Conservation (phyloP, 225 moss, liverwort and hornwort species). For the Polytrichum commune region DNA sequence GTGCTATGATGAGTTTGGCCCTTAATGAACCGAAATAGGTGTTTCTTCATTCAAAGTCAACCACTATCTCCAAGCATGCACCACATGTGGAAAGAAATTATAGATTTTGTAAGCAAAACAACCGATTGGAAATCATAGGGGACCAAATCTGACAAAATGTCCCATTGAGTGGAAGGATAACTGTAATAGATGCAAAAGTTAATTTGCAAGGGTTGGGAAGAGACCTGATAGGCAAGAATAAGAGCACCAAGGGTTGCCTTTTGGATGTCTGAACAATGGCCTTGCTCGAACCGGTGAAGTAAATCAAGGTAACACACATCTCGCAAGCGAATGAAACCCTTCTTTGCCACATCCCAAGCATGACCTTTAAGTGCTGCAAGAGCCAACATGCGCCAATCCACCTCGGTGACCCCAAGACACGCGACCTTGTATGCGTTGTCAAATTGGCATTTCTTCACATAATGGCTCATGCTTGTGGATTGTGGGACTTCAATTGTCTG, state of each 20-base stretch:
- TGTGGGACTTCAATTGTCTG: constrained; percentile 93
- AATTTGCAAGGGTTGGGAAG: neutral
- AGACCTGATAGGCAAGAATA: constrained; percentile 86
- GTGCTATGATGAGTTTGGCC: too few species aligned
- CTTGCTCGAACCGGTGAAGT: constrained; percentile 69
- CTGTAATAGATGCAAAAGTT: too few species aligned
- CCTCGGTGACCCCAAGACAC: constrained; percentile 93
- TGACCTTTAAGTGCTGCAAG: constrained; percentile 63
- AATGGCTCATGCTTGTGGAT: constrained; percentile 87
- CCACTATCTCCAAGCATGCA: too few species aligned
- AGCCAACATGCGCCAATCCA: constrained; percentile 86
- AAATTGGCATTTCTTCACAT: constrained; percentile 62
- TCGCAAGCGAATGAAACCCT: constrained; percentile 70
- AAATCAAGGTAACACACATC: constrained; percentile 83
- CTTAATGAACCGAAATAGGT: too few species aligned
- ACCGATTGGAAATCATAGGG: too few species aligned
- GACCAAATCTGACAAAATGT: too few species aligned
- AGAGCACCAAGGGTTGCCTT: constrained; percentile 63
- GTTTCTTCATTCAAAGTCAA: too few species aligned
- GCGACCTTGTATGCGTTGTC: constrained; percentile 83
- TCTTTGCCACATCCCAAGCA: constrained; percentile 84
- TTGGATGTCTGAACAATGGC: constrained; percentile 42
- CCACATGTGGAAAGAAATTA: too few species aligned
- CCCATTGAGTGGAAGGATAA: too few species aligned
- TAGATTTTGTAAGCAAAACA: too few species aligned